Evolutionary conservation across 1,284 basidiomycete genomes (phyloP), one percentile per base, ranked within the genome.

Genomic region (Hemileia vastatrix): DNA sequence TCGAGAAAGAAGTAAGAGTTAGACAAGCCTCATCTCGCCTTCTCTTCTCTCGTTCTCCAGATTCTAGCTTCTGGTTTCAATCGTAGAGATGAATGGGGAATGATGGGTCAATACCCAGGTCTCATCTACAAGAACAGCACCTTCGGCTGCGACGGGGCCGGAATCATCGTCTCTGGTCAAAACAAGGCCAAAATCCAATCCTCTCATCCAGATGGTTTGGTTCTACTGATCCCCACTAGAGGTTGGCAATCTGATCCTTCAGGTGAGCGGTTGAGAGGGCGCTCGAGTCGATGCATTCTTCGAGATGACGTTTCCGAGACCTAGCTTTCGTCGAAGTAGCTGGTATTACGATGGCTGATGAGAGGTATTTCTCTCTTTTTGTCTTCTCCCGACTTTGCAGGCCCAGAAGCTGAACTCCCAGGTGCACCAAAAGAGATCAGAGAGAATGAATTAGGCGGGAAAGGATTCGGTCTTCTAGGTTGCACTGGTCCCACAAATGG

Each of bases 1-100:
- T 40, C 36, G 36, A 11, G 36, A 15, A 11, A 15, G 36, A 40
- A 40, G 36, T 40, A 40, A 11, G 36, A 11, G 4, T 40, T 40
- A 40, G 36, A 40, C 15, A 40, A 40, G 36, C 36, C 15, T 15
- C 15, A 40, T 11, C 36, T 15, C 36, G 8, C 36, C 15, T 6
- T 6, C 40, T 1, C n/a, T 8, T 19, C 57, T 31, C 43, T 32
- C 40, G 27, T 40, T 52, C 18, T 44, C 11, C 23, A 64, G 48
- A 68, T 75, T 52, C 63, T 67, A 23, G 71, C 72, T 4, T 70
- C 73, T 0, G 71, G 71, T 13, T 71, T 75, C 66, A 74, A 74
- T 63, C 67, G 72, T 2, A 65, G 73, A 9, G 72, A 74, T 55
- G 71, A 75, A 54, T 75, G 71, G 73, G 8, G 9, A 6, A 71